Percentiles rank a stretch among this genome's conserved stretches.
Conservation (phyloP, 2,329 filamentous ascomycete species). For the Aspergillus uvarum region DNA sequence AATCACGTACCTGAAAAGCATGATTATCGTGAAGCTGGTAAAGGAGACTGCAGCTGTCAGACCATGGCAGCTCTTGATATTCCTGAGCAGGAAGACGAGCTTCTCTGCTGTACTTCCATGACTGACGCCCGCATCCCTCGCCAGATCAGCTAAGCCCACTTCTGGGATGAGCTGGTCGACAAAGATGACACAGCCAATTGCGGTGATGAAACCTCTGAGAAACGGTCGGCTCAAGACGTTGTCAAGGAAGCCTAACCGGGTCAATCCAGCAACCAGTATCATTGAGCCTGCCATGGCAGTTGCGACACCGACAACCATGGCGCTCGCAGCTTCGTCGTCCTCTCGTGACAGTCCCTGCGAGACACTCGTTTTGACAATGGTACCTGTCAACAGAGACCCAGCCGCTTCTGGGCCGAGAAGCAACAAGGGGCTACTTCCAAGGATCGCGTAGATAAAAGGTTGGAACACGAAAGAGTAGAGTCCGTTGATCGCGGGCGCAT, state of each 20-base stretch:
- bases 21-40: conserved; percentile 80
- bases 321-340: conserved; percentile 70
- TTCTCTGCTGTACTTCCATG: conserved; percentile 89
- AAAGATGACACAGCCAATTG: conserved; percentile 93
- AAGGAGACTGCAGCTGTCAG: conserved; percentile 76
- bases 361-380: conserved; percentile 76
- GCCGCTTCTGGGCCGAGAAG: conserved; percentile 93
- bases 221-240: conserved; percentile 93
- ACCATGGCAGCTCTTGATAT: conserved; percentile 65
- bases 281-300: conserved; percentile 84
- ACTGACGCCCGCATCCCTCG: conserved; percentile 61
- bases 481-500: conserved; percentile 89
- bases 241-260: conserved; percentile 86
- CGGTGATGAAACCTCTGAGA: conserved; percentile 91
- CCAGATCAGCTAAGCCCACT: conserved; percentile 69
- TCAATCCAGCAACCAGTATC: conserved; percentile 82
- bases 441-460: conserved; percentile 82
- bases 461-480: conserved; percentile 93
- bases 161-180: conserved; percentile 94
- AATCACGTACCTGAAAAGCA: conserved; percentile 72
- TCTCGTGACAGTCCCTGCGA: conserved; percentile 64
- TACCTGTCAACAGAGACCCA: conserved; percentile 84
- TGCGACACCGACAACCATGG: conserved; percentile 81
- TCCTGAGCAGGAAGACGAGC: conserved; percentile 71
- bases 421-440: conserved; percentile 91